Percentiles rank a stretch among this genome's conserved stretches.
phyloP scores from a whole-genome alignment of 139 green algal species.

The Picochlorum sp. region DNA sequence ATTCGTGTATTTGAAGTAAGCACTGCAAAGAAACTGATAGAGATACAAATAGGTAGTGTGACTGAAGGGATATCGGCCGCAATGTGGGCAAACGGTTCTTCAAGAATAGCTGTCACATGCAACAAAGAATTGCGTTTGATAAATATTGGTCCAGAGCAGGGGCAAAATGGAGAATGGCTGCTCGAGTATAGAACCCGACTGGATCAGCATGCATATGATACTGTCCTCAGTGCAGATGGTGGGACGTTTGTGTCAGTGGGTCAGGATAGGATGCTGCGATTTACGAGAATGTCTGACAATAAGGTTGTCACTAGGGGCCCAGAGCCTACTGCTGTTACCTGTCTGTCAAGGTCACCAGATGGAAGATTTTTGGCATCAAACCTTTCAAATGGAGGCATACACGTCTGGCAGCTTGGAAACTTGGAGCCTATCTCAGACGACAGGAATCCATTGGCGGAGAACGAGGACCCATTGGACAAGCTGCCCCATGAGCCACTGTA shows the following conservation, averaged over 20 bases:
- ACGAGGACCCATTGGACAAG: conserved; percentile 7
- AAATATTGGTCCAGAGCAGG: neutral
- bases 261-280: conserved; percentile 44
- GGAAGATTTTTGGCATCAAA: conserved; percentile 49
- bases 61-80: conserved; percentile 40
- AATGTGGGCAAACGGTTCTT: conserved; percentile 55
- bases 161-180: conserved; percentile 7
- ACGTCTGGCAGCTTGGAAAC: conserved; percentile 27
- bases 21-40: conserved; percentile 7
- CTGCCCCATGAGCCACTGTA: conserved; percentile 5
- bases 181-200: conserved; percentile 14
- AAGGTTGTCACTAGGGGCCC: conserved; percentile 27
- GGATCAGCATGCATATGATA: conserved; percentile 64
- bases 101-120: conserved; percentile 54
- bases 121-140: conserved; percentile 29
- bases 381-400: conserved; percentile 12
- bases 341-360: conserved; percentile 49
- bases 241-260: conserved; percentile 45
- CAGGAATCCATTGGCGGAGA: neutral
- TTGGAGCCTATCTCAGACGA: neutral
- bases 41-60: neutral
- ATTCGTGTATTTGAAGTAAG: conserved; percentile 44
- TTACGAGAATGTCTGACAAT: conserved; percentile 39
- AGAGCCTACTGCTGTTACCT: conserved; percentile 21
- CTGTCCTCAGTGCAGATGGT: conserved; percentile 57